A percentile compares a stretch with the other conserved stretches of the same genome.
Conservation (phyloP, 805 yeast genomes). For the Candida silvatica region DNA sequence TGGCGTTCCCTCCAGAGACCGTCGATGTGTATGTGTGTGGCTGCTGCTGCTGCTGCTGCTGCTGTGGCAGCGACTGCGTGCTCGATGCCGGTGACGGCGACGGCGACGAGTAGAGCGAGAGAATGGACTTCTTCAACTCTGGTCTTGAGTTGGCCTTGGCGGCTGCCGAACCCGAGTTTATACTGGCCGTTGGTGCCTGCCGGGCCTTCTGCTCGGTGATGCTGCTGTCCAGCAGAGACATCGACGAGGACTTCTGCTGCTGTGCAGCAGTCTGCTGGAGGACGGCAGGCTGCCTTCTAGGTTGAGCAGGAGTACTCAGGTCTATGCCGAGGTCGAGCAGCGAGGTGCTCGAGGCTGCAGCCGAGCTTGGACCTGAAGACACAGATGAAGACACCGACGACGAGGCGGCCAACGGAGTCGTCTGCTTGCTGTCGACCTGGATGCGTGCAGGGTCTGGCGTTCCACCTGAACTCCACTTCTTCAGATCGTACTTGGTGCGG, state of each 20-base stretch:
- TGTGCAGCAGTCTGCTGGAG: conserved; percentile 2
- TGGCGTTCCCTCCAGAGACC: too few species aligned
- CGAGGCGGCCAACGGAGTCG: conserved; percentile 1
- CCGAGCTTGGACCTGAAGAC: neutral
- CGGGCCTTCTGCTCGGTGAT: conserved; percentile 6
- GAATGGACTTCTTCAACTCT: conserved; percentile 84
- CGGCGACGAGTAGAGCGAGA: conserved; percentile 77
- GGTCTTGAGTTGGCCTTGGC: too few species aligned
- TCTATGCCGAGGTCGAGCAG: conserved; percentile 3
- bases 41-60: too few species aligned
- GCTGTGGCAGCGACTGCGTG: conserved; percentile 1
- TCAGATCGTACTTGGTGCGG: conserved; percentile 83
- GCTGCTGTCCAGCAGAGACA: conserved; percentile 4
- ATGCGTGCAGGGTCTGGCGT: conserved; percentile 5
- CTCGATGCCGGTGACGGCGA: conserved; percentile 16
- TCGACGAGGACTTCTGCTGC: conserved; percentile 4
- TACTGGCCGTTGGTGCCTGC: conserved; percentile 12
- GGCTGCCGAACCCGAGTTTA: too few species aligned
- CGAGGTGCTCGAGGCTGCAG: conserved; percentile 6
- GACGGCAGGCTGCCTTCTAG: conserved; percentile 1
- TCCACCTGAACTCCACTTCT: conserved; percentile 68
- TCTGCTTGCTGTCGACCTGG: conserved; percentile 1
- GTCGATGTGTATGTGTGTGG: too few species aligned
- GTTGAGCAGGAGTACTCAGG: conserved; percentile 1
- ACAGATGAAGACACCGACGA: neutral